These are phyloP conservation scores for Colletotrichum sojae DNA, from an alignment of 2,329 filamentous ascomycete genomes.

Conservation along the genomic window DNA sequence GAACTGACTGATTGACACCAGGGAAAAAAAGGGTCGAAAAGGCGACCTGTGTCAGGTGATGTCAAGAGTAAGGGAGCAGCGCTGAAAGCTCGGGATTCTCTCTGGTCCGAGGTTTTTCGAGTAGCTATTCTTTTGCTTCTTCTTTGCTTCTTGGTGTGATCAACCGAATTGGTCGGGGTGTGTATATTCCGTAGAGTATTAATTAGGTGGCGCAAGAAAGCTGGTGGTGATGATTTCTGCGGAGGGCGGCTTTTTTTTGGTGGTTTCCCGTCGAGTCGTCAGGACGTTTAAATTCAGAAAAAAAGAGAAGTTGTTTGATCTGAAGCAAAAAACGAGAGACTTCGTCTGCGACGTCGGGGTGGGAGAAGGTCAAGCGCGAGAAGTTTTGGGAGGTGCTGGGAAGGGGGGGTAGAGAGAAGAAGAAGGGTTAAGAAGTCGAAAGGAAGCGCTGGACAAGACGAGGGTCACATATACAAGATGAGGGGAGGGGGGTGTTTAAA, in stretches of 20 bases:
- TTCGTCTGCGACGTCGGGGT: conserved; percentile 37
- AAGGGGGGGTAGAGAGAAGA: conserved; percentile 27
- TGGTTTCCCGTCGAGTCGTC: conserved; percentile 22
- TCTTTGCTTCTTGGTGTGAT: not conserved
- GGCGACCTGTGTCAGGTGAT: conserved; percentile 37
- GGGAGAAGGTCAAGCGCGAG: conserved; percentile 33
- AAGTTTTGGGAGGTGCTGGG: conserved; percentile 22
- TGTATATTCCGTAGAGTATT: conserved; percentile 18
- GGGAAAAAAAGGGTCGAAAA: conserved; percentile 26
- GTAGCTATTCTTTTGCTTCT: no score
- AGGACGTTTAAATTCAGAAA: conserved; percentile 11
- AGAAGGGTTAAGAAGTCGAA: conserved; percentile 34
- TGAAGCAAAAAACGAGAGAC: conserved; percentile 32
- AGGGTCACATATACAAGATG: conserved; percentile 23
- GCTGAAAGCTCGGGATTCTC: conserved; percentile 10
- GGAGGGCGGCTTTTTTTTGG: not conserved
- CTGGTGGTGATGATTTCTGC: not conserved
- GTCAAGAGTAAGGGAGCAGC: conserved; percentile 30
- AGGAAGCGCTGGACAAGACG: conserved; percentile 37
- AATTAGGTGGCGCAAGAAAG: conserved; percentile 18
- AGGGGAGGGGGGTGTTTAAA: conserved; percentile 40
- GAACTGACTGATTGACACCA: conserved; percentile 34
- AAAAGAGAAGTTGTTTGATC: conserved; percentile 23
- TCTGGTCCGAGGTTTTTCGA: not conserved
- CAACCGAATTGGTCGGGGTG: not conserved